Conservation (phyloP, 23 red algal genomes). For the Cyanidium caldarium region DNA sequence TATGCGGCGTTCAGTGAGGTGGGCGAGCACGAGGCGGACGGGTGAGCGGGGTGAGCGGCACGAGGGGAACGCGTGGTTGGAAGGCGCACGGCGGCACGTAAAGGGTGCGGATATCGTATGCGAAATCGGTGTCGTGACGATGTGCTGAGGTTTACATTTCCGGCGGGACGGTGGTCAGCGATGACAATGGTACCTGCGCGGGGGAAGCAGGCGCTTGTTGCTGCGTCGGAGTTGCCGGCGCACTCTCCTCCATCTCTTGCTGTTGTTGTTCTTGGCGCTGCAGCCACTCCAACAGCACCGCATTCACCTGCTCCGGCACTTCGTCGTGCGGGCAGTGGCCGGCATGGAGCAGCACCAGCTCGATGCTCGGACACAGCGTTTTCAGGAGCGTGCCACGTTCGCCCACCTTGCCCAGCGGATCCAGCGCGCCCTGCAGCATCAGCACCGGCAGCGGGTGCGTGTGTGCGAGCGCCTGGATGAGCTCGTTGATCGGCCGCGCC, state of each 20-base stretch:
- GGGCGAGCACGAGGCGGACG: too few relatives aligned
- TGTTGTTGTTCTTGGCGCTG: background rate
- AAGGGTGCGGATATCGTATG: too few relatives aligned
- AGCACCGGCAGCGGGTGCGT: conserved; percentile 44
- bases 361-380: conserved; percentile 7
- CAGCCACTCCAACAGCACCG: conserved; percentile 9
- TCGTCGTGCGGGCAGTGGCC: conserved; percentile 57
- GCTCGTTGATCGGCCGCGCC: conserved; percentile 20
- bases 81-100: too few relatives aligned
- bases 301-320: conserved; percentile 14
- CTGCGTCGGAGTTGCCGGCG: too few relatives aligned
- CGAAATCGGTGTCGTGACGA: too few relatives aligned
- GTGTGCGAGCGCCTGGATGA: conserved; percentile 21
- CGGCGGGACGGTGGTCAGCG: too few relatives aligned
- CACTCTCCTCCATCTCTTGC: too few relatives aligned
- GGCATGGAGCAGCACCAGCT: conserved; percentile 28
- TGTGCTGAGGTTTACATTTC: too few relatives aligned
- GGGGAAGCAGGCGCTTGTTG: too few relatives aligned
- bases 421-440: conserved; percentile 40
- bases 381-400: conserved; percentile 22
- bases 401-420: conserved; percentile 41
- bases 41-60: too few relatives aligned
- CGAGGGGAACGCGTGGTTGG: too few relatives aligned
- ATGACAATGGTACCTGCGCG: too few relatives aligned
- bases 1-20: background rate